A percentile compares a stretch with the other conserved stretches of the same genome.
phyloP scores from a whole-genome alignment of 2,329 filamentous ascomycete species.

The Fusarium verrucosum region DNA sequence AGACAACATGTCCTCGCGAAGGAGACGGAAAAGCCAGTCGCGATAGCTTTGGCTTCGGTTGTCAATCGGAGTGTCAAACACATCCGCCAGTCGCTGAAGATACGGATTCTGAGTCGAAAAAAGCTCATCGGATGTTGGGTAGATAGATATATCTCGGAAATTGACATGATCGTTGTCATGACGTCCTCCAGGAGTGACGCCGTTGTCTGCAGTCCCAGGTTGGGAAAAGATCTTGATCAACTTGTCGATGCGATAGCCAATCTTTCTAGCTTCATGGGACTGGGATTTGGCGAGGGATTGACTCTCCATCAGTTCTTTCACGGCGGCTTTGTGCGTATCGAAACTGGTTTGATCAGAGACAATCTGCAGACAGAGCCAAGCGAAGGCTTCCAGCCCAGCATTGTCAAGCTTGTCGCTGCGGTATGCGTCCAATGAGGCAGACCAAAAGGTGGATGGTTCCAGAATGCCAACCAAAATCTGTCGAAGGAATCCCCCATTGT shows the following conservation, averaged over 20 bases:
- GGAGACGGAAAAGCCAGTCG: constrained; percentile 76
- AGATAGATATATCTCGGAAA: constrained; percentile 68
- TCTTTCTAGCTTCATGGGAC: constrained; percentile 37
- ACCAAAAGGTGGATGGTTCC: constrained; percentile 65
- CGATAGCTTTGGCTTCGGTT: constrained; percentile 61
- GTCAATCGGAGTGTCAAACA: constrained; percentile 52
- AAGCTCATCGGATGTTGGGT: constrained; percentile 74
- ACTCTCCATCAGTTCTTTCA: constrained; percentile 42
- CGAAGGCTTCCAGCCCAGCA: constrained; percentile 50
- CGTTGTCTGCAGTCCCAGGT: not conserved
- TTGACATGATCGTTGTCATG: constrained; percentile 77
- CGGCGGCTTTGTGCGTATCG: constrained; percentile 11
- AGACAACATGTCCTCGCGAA: constrained; percentile 75
- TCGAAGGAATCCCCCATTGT: constrained; percentile 32
- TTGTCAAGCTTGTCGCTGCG: constrained; percentile 45
- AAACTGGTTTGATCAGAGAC: constrained; percentile 37
- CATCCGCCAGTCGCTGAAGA: constrained; percentile 61
- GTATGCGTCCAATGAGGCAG: constrained; percentile 52
- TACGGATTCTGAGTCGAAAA: constrained; percentile 62
- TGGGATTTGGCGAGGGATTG: constrained; percentile 41
- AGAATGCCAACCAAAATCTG: constrained; percentile 56
- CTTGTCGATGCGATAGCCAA: constrained; percentile 53
- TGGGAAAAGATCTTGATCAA: constrained; percentile 44
- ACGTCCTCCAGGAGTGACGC: constrained; percentile 65
- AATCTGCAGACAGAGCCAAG: constrained; percentile 61